Percentiles rank a stretch among this genome's conserved stretches.
Conservation (phyloP, 2,329 filamentous ascomycete genomes). For the Cladosporium sphaerospermum region DNA sequence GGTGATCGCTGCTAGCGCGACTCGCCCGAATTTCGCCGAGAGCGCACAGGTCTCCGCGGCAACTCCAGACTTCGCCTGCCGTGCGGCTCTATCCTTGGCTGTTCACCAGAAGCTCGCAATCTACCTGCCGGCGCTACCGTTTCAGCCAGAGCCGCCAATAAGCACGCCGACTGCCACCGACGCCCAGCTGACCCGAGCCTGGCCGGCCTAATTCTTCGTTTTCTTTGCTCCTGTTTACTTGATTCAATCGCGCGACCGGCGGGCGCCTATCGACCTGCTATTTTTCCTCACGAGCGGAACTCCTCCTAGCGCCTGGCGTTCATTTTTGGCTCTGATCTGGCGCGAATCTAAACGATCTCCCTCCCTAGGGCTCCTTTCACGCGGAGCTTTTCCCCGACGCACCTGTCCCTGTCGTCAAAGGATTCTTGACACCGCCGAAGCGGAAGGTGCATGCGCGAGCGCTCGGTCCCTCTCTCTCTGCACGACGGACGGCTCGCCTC, state of each 20-base stretch:
- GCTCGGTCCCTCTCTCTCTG: too few relatives aligned
- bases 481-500: too few relatives aligned
- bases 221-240: not conserved
- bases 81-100: not conserved
- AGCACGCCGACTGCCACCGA: too few relatives aligned
- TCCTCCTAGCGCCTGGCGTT: not conserved
- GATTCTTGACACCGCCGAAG: too few relatives aligned
- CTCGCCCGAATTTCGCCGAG: conserved; percentile 6
- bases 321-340: not conserved
- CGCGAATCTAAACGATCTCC: not conserved
- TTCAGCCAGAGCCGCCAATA: not conserved
- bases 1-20: not conserved
- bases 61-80: not conserved
- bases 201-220: not conserved
- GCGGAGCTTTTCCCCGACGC: too few relatives aligned
- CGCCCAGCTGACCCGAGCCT: too few relatives aligned
- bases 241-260: not conserved
- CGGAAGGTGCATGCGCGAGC: too few relatives aligned
- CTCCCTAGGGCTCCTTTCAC: too few relatives aligned
- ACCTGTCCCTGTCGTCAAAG: too few relatives aligned
- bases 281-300: not conserved
- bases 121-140: conserved; percentile 9
- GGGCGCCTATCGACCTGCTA: not conserved
- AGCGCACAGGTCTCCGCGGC: not conserved
- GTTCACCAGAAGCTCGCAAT: not conserved